Evolutionary conservation across 2,329 filamentous ascomycete genomes (phyloP).

Genomic region (Fusarium neocosmosporiellum): DNA sequence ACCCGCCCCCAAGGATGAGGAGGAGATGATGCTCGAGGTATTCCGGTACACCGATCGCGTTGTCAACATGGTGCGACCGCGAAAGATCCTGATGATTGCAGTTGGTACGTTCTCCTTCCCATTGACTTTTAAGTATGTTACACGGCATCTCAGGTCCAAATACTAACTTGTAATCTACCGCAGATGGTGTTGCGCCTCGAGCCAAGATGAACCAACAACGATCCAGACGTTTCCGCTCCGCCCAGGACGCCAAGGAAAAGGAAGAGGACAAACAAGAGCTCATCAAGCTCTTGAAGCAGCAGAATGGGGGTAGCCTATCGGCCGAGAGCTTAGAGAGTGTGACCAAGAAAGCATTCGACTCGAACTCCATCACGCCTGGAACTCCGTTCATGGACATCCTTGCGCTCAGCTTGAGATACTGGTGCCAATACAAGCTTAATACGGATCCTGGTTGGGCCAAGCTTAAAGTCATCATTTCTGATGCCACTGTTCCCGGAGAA

Average conservation of each 20-base stretch:
- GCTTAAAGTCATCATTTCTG: conserved; percentile 97
- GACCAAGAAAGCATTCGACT: conserved; percentile 92
- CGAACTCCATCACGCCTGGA: conserved; percentile 88
- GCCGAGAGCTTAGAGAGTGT: conserved; percentile 70
- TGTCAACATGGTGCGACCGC: conserved; percentile 97
- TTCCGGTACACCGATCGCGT: conserved; percentile 99
- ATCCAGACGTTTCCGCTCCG: conserved; percentile 92
- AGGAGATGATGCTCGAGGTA: conserved; percentile 99
- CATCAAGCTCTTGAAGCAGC: conserved; percentile 82
- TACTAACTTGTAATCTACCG: conserved; percentile 40
- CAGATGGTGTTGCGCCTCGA: conserved; percentile 94
- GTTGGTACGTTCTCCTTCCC: conserved; percentile 71
- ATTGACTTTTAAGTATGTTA: not conserved
- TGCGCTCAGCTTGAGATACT: conserved; percentile 89
- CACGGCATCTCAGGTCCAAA: not conserved
- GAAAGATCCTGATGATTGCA: conserved; percentile 96
- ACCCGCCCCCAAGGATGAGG: conserved; percentile 90
- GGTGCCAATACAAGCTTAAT: conserved; percentile 97
- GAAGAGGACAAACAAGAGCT: conserved; percentile 91
- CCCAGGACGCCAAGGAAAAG: conserved; percentile 94
- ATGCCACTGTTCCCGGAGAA: conserved; percentile 96
- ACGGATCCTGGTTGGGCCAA: conserved; percentile 96
- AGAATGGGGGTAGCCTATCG: conserved; percentile 74
- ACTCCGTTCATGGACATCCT: conserved; percentile 99
- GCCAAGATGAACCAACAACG: conserved; percentile 99